These are phyloP conservation scores for Sinapis alba DNA, from an alignment of 441 rosid genomes.

Conservation along the genomic window DNA sequence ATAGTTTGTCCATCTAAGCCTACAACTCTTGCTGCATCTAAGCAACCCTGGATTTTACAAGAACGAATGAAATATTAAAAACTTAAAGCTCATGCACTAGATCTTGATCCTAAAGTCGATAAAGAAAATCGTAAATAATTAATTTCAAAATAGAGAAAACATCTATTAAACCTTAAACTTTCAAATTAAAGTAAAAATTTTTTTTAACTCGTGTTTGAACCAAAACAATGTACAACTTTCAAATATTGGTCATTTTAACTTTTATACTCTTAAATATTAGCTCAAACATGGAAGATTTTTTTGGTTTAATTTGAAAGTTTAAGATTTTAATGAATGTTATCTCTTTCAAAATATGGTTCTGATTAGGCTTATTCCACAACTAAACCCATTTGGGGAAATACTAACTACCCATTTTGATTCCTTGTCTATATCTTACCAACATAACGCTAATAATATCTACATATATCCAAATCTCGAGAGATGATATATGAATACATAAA, in stretches of 20 bases:
- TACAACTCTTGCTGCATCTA: constrained; percentile 95
- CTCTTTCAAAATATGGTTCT: not conserved
- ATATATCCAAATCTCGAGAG: not conserved
- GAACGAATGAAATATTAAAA: not conserved
- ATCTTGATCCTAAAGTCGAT: too few relatives aligned
- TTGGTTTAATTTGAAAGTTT: too few relatives aligned
- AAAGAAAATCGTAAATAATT: not conserved
- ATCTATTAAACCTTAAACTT: too few relatives aligned
- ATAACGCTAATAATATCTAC: not conserved
- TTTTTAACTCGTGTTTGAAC: too few relatives aligned
- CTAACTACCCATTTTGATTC: not conserved
- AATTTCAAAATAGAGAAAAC: not conserved
- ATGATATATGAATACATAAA: not conserved
- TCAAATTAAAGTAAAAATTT: too few relatives aligned
- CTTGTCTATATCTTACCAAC: not conserved
- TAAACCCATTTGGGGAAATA: too few relatives aligned
- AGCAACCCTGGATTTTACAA: constrained; percentile 65
- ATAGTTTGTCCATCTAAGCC: constrained; percentile 98
- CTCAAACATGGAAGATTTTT: too few relatives aligned
- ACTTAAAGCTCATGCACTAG: constrained; percentile 41
- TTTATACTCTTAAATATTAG: too few relatives aligned
- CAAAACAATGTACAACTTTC: too few relatives aligned
- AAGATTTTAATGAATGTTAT: too few relatives aligned
- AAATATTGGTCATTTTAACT: too few relatives aligned
- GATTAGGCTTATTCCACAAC: not conserved